Evolutionary conservation across 495 filamentous ascomycete genomes (phyloP).

Genomic region (Glarea lozoyensis): DNA sequence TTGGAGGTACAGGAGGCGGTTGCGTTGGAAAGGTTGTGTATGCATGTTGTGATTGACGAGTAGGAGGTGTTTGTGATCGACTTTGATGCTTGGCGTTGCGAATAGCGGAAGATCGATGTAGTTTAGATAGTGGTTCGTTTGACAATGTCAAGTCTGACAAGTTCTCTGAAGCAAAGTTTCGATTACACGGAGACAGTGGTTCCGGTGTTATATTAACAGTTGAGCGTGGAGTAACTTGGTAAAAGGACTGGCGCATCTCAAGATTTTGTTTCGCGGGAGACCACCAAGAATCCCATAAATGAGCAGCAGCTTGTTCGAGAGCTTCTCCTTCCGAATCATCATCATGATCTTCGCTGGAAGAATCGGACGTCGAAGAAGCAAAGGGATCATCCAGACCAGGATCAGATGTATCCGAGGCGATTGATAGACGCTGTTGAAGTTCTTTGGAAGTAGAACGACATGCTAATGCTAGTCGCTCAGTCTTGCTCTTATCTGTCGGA

Average conservation of each 20-base stretch:
- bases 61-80: conserved; percentile 3
- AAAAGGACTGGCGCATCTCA: neutral
- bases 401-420: neutral
- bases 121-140: neutral
- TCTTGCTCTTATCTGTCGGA: neutral
- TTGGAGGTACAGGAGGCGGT: no score
- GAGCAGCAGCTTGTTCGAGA: no score
- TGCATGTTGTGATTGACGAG: neutral
- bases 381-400: neutral
- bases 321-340: no score
- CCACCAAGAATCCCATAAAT: neutral
- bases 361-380: neutral
- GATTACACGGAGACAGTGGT: conserved; percentile 1
- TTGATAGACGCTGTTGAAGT: neutral
- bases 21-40: conserved; percentile 14
- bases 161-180: conserved; percentile 2
- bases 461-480: neutral
- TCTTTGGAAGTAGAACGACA: neutral
- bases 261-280: neutral
- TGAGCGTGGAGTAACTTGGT: neutral
- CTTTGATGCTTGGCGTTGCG: neutral
- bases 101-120: neutral
- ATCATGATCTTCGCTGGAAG: neutral
- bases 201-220: neutral
- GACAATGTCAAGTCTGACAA: neutral